Evolutionary conservation across 2,329 filamentous ascomycete genomes (phyloP).

Genomic region (Exophiala sp.): DNA sequence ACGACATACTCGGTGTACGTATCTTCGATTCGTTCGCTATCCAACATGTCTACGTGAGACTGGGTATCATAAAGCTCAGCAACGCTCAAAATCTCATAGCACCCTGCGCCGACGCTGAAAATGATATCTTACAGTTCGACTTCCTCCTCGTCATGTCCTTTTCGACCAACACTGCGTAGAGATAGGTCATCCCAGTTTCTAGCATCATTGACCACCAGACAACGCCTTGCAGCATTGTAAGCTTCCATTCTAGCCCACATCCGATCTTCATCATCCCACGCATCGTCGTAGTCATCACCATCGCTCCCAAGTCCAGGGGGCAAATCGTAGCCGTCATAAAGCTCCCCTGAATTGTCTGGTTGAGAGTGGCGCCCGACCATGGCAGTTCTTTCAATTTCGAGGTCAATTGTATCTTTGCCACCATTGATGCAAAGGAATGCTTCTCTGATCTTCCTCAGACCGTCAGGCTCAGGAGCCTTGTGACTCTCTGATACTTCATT

Average conservation of each 20-base stretch:
- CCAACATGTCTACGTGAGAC: not conserved
- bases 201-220: slow-evolving; percentile 18
- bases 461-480: not conserved
- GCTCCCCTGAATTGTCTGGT: too few species aligned
- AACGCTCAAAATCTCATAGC: not conserved
- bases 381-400: not conserved
- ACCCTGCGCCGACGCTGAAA: not conserved
- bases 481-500: not conserved
- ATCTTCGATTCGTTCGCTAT: not conserved
- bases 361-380: too few species aligned
- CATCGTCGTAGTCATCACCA: not conserved
- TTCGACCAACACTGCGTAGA: slow-evolving; percentile 21
- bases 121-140: slow-evolving; percentile 12
- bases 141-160: slow-evolving; percentile 20
- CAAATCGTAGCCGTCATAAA: too few species aligned
- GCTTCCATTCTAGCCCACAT: slow-evolving; percentile 17
- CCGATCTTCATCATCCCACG: not conserved
- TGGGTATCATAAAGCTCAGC: slow-evolving; percentile 1
- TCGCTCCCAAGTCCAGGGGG: not conserved
- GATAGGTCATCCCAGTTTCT: slow-evolving; percentile 19
- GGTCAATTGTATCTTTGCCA: not conserved
- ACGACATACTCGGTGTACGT: too few species aligned
- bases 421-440: slow-evolving; percentile 1
- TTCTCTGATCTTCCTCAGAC: not conserved
- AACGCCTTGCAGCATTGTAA: slow-evolving; percentile 21